Evolutionary conservation across 805 yeast species (phyloP).

Genomic region (Suhomyces faveliae): DNA sequence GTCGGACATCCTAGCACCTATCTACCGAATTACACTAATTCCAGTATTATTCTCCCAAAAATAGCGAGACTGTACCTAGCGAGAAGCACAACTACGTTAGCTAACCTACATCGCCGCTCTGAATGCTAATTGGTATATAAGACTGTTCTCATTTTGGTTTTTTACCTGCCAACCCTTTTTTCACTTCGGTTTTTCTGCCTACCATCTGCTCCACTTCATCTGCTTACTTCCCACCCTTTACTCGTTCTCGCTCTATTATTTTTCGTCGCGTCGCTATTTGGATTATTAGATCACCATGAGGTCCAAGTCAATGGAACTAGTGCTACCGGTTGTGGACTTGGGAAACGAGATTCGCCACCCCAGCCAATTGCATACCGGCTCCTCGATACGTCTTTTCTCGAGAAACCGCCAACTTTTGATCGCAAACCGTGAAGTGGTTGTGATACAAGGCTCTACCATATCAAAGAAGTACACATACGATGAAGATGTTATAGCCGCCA

Average conservation of each 20-base stretch:
- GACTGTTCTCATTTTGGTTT: too few relatives aligned
- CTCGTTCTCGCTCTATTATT: neutral
- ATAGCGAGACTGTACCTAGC: neutral
- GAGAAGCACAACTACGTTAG: neutral
- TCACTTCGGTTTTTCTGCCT: too few relatives aligned
- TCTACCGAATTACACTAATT: too few relatives aligned
- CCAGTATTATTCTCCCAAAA: too few relatives aligned
- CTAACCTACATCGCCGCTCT: neutral
- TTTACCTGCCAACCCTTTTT: too few relatives aligned
- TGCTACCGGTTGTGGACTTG: constrained; percentile 35
- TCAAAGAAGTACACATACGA: constrained; percentile 50
- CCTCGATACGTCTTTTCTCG: constrained; percentile 17
- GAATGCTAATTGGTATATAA: too few relatives aligned
- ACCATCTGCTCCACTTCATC: too few relatives aligned
- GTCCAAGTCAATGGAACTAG: constrained; percentile 10
- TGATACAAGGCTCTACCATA: constrained; percentile 47
- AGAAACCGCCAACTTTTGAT: constrained; percentile 36
- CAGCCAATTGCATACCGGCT: constrained; percentile 13
- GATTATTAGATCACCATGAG: neutral
- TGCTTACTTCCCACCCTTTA: neutral
- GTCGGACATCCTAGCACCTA: too few relatives aligned
- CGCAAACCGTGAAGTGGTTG: constrained; percentile 44
- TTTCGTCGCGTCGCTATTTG: neutral
- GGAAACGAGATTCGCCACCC: constrained; percentile 25
- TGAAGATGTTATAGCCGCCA: constrained; percentile 55